Conservation (phyloP, 2,329 filamentous ascomycete species). For the Didymosphaeria variabile region DNA sequence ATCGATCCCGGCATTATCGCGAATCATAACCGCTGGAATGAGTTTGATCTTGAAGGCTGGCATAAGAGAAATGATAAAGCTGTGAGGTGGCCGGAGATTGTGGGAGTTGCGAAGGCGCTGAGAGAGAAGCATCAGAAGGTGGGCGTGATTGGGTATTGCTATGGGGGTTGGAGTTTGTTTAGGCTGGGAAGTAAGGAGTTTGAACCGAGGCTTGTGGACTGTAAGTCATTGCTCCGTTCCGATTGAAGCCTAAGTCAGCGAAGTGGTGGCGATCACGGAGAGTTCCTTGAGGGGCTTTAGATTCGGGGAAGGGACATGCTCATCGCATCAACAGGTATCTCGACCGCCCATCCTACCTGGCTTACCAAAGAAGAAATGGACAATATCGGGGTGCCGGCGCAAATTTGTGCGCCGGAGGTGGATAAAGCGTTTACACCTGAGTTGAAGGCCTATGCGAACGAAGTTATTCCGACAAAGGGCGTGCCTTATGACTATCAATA, state of each 20-base stretch:
- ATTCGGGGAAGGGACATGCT: neutral
- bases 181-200: constrained; percentile 23
- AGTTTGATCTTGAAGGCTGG: constrained; percentile 51
- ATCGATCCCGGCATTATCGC: constrained; percentile 18
- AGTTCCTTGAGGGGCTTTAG: no score
- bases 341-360: constrained; percentile 31
- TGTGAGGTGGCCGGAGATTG: constrained; percentile 47
- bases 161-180: constrained; percentile 48
- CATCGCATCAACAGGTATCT: constrained; percentile 15
- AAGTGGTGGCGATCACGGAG: no score
- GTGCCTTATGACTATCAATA: constrained; percentile 33
- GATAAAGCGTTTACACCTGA: constrained; percentile 33
- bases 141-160: constrained; percentile 57
- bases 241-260: no score
- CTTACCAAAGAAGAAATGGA: constrained; percentile 31
- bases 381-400: constrained; percentile 24
- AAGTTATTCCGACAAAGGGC: constrained; percentile 26
- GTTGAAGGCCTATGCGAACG: constrained; percentile 32
- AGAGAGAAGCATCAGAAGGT: constrained; percentile 38
- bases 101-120: constrained; percentile 40
- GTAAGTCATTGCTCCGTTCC: constrained; percentile 1
- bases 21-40: constrained; percentile 17
- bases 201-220: constrained; percentile 28
- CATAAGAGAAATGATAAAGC: constrained; percentile 42
- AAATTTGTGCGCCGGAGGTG: constrained; percentile 32